phyloP scores from a whole-genome alignment of 768 basidiomycete genomes.

The Boletus sp. region DNA sequence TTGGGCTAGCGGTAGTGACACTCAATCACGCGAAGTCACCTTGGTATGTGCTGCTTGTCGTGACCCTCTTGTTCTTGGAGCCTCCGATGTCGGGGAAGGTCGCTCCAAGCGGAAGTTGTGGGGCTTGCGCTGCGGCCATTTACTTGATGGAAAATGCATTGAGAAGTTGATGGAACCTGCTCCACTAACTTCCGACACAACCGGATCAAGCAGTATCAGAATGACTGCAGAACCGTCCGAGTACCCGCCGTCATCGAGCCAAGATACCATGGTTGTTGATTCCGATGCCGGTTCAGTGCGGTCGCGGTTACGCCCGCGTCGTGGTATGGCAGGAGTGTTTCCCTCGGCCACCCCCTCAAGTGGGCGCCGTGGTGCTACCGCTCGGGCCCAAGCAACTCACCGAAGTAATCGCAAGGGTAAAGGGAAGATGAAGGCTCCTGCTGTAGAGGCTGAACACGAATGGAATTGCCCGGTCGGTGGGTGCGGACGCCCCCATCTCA shows the following conservation, averaged over 20 bases:
- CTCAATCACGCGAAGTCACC: conserved; percentile 34
- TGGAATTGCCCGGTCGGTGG: conserved; percentile 65
- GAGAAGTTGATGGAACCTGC: conserved; percentile 51
- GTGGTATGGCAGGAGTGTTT: conserved; percentile 11
- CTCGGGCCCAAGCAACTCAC: not conserved
- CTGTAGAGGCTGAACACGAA: conserved; percentile 47
- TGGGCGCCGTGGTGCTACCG: conserved; percentile 5
- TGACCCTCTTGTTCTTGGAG: conserved; percentile 57
- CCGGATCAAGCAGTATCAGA: conserved; percentile 14
- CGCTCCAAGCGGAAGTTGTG: conserved; percentile 52
- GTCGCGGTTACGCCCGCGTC: conserved; percentile 55
- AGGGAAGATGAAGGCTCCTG: conserved; percentile 34
- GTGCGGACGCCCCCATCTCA: conserved; percentile 53
- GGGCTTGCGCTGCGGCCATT: conserved; percentile 73
- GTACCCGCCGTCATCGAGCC: conserved; percentile 5
- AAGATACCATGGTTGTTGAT: conserved; percentile 31
- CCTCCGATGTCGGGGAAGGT: conserved; percentile 47
- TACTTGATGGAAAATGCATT: conserved; percentile 76
- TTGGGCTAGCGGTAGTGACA: conserved; percentile 22
- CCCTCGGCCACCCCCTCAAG: conserved; percentile 3
- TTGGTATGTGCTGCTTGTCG: conserved; percentile 68
- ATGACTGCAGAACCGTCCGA: conserved; percentile 6
- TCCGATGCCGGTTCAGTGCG: conserved; percentile 42
- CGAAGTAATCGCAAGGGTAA: conserved; percentile 30
- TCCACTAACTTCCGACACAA: conserved; percentile 5